Evolutionary conservation across 345 rosid genomes (phyloP), one percentile per base, ranked within the genome.

Genomic region (Eucalyptus polybractea): DNA sequence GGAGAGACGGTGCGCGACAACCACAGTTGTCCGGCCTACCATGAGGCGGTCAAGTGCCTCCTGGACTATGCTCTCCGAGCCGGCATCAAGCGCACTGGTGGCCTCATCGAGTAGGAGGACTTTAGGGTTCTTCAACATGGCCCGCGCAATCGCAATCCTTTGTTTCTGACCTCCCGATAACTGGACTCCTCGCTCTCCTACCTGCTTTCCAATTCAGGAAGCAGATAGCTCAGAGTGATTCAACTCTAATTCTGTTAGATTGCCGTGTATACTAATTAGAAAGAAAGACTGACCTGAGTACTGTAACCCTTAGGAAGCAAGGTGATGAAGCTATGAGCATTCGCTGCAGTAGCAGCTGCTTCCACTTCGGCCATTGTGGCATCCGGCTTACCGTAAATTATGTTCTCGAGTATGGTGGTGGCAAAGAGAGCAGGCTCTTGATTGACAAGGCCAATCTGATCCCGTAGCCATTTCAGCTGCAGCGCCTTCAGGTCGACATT

Each of bases 361-460:
- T 98, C 99, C 1, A 97, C 99, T 92, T 97, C 99, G 86, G 90
- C 97, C 95, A 96, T 93, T 21, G 97, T 94, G 88, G 99, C 99
- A 89, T 95, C 97, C 1, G 99, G 97, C 91, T 96, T 96, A 88
- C 99, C 99, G 22, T 98, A 96, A 67, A 95, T 96, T 90, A 98
- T 96, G 93, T 98, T 98, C 94, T 97, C 97, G 4, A 97, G 96
- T 86, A 98, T 97, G 10, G 99, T 96, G 42, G 99, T 98, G 14
- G 99, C 99, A 88, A 98, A 98, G 50, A 98, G 97, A 7, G 99
- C 99, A 31, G 99, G 99, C 90, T 98, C 99, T 90, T 98, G 99
- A 94, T 97, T 98, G 90, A 98, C 99, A 88, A 98, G 94, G 16
- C 99, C 99, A 22, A 97, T 95, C 92, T 98, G 99, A 92, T 95